These are phyloP conservation scores for Neurospora discreta DNA, from an alignment of 495 filamentous ascomycete genomes.

Conservation along the genomic window DNA sequence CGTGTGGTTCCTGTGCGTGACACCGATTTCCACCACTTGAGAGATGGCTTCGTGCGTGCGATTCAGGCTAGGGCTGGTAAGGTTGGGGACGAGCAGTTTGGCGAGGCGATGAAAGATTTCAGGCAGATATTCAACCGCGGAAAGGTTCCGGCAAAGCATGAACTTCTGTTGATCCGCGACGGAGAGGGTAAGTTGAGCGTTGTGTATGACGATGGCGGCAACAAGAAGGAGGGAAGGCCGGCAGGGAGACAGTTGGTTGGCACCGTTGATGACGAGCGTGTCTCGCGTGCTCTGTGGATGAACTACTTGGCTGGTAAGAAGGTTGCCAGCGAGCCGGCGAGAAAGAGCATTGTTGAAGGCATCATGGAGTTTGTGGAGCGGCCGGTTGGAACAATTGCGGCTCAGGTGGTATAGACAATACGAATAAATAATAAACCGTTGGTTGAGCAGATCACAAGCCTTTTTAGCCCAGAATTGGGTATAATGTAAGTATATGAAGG, in stretches of 20 bases:
- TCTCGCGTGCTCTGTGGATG: constrained; percentile 76
- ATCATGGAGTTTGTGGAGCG: constrained; percentile 80
- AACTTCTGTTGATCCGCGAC: constrained; percentile 63
- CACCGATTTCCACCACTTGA: constrained; percentile 83
- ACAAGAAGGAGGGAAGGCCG: constrained; percentile 25
- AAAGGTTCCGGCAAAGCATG: constrained; percentile 61
- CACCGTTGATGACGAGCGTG: constrained; percentile 60
- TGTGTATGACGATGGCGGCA: constrained; percentile 51
- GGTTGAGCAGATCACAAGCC: neutral
- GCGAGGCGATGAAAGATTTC: constrained; percentile 59
- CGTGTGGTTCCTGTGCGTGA: constrained; percentile 75
- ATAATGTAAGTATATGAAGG: neutral
- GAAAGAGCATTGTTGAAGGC: constrained; percentile 76
- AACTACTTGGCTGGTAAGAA: constrained; percentile 80
- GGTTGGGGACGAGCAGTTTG: constrained; percentile 61
- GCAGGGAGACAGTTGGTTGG: constrained; percentile 45
- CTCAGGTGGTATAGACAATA: constrained; percentile 44
- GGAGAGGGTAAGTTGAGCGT: constrained; percentile 53
- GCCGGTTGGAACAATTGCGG: constrained; percentile 74
- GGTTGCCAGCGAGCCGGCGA: constrained; percentile 73
- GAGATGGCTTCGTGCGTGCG: constrained; percentile 81
- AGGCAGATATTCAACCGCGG: constrained; percentile 65
- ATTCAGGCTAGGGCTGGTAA: constrained; percentile 58
- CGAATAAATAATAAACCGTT: neutral
- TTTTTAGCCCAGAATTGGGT: neutral